A percentile compares a stretch with the other conserved stretches of the same genome.
Evolutionary conservation across 1,284 basidiomycete species (phyloP).

Genomic region (Ganoderma meredithae): DNA sequence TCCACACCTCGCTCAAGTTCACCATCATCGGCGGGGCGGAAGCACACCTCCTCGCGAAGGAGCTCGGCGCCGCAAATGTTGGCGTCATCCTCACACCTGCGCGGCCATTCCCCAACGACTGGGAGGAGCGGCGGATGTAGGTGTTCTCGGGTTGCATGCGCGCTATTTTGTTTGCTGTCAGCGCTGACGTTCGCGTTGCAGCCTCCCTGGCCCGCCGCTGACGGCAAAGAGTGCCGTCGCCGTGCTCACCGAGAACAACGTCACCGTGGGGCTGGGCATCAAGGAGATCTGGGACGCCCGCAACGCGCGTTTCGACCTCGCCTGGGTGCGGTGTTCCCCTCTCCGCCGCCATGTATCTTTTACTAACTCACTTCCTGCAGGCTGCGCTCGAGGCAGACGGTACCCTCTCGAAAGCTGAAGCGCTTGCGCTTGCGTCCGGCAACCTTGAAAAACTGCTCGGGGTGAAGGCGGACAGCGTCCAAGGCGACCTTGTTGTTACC

Average conservation of each 20-base stretch:
- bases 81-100: slow-evolving; percentile 75
- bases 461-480: slow-evolving; percentile 36
- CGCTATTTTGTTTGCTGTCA: not conserved
- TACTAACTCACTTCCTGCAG: slow-evolving; percentile 10
- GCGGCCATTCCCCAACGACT: slow-evolving; percentile 68
- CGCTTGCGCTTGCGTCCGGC: slow-evolving; percentile 63
- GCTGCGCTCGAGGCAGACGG: slow-evolving; percentile 41
- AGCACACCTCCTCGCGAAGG: slow-evolving; percentile 74
- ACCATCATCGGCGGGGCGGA: slow-evolving; percentile 80
- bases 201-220: slow-evolving; percentile 76
- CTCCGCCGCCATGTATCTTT: too few relatives aligned
- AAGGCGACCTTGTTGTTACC: not conserved
- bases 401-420: slow-evolving; percentile 56
- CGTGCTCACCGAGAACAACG: slow-evolving; percentile 63
- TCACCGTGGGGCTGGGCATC: slow-evolving; percentile 75
- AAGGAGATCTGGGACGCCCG: slow-evolving; percentile 65
- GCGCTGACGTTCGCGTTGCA: slow-evolving; percentile 39
- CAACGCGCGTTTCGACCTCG: slow-evolving; percentile 76
- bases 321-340: slow-evolving; percentile 57
- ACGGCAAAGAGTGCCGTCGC: slow-evolving; percentile 62
- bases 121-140: slow-evolving; percentile 74
- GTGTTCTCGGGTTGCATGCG: slow-evolving; percentile 25
- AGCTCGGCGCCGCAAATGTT: slow-evolving; percentile 71
- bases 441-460: slow-evolving; percentile 76
- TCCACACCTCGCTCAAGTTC: slow-evolving; percentile 58